These are phyloP conservation scores for Vigna angularis DNA, from an alignment of 306 rosid species.

Conservation along the genomic window DNA sequence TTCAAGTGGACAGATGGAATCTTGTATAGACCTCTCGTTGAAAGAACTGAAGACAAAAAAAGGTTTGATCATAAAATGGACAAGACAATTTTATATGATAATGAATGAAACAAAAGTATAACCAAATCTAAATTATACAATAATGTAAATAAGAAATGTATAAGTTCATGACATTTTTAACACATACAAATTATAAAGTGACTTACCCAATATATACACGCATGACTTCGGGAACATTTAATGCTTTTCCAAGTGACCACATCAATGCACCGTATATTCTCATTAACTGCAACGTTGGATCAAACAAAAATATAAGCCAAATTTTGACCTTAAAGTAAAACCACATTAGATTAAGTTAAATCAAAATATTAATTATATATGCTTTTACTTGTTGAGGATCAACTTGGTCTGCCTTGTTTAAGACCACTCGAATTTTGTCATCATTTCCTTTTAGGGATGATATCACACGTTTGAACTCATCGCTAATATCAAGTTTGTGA, in stretches of 20 bases:
- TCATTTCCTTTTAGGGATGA: slow-evolving; percentile 87
- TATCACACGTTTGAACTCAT: slow-evolving; percentile 95
- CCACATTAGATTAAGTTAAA: background rate
- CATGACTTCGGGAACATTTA: slow-evolving; percentile 90
- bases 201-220: slow-evolving; percentile 94
- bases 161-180: background rate
- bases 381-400: slow-evolving; percentile 90
- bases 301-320: background rate
- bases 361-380: background rate
- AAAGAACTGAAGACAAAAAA: slow-evolving; percentile 68
- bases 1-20: slow-evolving; percentile 65
- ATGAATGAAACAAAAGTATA: background rate
- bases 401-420: slow-evolving; percentile 93
- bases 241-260: slow-evolving; percentile 99
- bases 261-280: slow-evolving; percentile 95
- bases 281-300: slow-evolving; percentile 69
- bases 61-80: background rate
- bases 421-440: slow-evolving; percentile 90
- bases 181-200: slow-evolving; percentile 21
- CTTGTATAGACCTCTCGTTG: slow-evolving; percentile 76
- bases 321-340: background rate
- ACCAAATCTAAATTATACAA: background rate
- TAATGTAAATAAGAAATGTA: background rate
- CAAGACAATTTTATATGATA: background rate
- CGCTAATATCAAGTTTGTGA: slow-evolving; percentile 96